Conservation (phyloP, 2,329 filamentous ascomycete species). For the Xylaria sp. region DNA sequence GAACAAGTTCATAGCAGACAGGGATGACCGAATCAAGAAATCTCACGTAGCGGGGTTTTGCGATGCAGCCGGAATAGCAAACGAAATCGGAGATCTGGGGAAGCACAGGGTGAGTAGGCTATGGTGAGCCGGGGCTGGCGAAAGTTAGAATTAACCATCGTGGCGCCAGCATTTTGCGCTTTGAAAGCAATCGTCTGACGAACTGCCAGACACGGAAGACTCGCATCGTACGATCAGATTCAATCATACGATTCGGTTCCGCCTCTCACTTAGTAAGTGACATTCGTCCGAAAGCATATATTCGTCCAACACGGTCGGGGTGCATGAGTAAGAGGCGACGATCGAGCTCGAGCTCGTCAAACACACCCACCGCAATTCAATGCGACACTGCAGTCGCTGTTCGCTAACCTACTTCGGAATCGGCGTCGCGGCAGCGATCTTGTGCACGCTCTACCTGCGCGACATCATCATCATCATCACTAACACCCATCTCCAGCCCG, state of each 20-base stretch:
- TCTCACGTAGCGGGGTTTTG: not conserved
- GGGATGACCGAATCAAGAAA: not conserved
- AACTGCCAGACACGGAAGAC: not conserved
- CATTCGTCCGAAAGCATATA: not conserved
- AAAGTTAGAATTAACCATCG: constrained; percentile 9
- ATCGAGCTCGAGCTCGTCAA: not conserved
- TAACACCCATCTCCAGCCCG: not conserved
- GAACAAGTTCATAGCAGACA: not conserved
- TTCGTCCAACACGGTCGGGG: not conserved
- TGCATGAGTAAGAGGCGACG: not conserved
- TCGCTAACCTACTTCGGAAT: constrained; percentile 29
- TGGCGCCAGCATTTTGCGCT: not conserved
- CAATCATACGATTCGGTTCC: constrained; percentile 25
- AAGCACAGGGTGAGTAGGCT: not conserved
- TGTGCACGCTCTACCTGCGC: constrained; percentile 33
- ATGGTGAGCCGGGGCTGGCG: not conserved
- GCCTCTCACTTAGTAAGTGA: not conserved
- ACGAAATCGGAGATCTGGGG: not conserved
- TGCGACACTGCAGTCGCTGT: constrained; percentile 20
- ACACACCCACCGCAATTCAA: not conserved
- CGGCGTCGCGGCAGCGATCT: constrained; percentile 32
- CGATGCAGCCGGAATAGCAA: not conserved
- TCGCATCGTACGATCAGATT: constrained; percentile 22
- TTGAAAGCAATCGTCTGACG: constrained; percentile 8
- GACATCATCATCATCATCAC: constrained; percentile 6